Percentiles rank a stretch among this genome's conserved stretches.
Evolutionary conservation across 148 eudicot genomes (phyloP).

Genomic region (Amaranthus cruentus): DNA sequence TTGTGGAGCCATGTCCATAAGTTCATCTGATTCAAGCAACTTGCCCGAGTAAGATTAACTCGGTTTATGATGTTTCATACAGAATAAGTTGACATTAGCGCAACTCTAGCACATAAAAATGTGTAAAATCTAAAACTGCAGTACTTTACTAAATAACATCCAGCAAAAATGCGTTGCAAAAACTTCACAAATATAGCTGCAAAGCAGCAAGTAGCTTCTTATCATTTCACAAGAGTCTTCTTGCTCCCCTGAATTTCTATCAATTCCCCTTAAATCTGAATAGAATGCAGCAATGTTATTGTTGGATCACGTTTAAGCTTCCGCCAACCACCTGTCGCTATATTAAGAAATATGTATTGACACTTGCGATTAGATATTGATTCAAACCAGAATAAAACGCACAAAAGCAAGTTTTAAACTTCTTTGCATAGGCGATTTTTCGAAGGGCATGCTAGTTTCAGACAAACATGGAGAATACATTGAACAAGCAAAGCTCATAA

Average conservation of each 20-base stretch:
- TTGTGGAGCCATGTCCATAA: background rate
- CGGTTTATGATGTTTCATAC: background rate
- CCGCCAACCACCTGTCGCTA: background rate
- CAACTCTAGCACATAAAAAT: conserved; percentile 1
- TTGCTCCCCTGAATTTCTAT: conserved; percentile 12
- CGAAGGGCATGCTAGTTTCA: background rate
- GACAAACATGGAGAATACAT: background rate
- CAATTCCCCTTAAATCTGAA: background rate
- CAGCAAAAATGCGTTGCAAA: background rate
- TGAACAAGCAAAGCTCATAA: background rate
- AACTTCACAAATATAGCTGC: conserved; percentile 5
- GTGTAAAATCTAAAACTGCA: background rate
- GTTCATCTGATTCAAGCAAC: background rate
- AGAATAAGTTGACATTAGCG: background rate
- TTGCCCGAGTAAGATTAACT: background rate
- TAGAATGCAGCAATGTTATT: conserved; percentile 12
- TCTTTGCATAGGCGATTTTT: background rate
- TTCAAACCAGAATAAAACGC: background rate
- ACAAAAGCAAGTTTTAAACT: background rate
- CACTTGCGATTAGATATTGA: conserved; percentile 1
- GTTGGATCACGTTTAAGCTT: conserved; percentile 16
- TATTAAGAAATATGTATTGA: conserved; percentile 8
- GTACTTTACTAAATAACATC: conserved; percentile 4
- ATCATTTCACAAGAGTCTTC: conserved; percentile 6
- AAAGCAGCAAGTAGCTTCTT: conserved; percentile 7